Base-by-base conservation (phyloP, 2,329 filamentous ascomycete genomes). In the Fusarium torulosum region DNA sequence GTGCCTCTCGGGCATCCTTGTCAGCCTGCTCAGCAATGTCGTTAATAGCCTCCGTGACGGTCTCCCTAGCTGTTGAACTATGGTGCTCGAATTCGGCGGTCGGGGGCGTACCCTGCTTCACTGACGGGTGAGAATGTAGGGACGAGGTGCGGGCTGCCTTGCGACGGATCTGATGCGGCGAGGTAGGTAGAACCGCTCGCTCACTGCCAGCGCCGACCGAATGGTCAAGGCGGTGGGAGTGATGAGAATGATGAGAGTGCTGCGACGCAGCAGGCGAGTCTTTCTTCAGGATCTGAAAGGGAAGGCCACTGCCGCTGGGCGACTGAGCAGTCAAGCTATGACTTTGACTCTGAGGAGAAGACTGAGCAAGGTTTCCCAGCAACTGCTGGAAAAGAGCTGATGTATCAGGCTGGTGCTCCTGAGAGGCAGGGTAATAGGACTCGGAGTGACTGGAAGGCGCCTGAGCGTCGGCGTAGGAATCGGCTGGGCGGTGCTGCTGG, bases 41-140 rank as follows among this genome's bases (percentile, higher is more conserved):
- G 67, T 83, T 86, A 40, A 94, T 83, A 25, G 91, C 89, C 56
- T 92, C 88, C 20, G 90, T 84, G 29, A 96, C 91, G 49, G 89
- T 91, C 77, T 93, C 90, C 68, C 83, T 87, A 53, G 87, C 90
- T 77, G 63, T 63, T 27, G 72, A 63, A 45, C 64, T 67, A 41
- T 73, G 70, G 53, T 68, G 70, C 31, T 75, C 77, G 40, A 74
- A 73, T 19, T 78, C 78, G 40, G 73, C 70, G 5, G 72, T 71
- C 0, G 76, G 71, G 27, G 78, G 77, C 1, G 78, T 74, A 17
- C 70, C 59, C 47, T 75, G 66, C 54, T 75, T 74, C 51, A 65
- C 62, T 15, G 73, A 75, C 4, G 65, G 72, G 43, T 74, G 73
- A 17, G 73, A 75, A 15, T 75, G 68, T 9, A 77, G 62, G 7